Evolutionary conservation across 805 yeast species (phyloP).

Genomic region (Candida ovalis): DNA sequence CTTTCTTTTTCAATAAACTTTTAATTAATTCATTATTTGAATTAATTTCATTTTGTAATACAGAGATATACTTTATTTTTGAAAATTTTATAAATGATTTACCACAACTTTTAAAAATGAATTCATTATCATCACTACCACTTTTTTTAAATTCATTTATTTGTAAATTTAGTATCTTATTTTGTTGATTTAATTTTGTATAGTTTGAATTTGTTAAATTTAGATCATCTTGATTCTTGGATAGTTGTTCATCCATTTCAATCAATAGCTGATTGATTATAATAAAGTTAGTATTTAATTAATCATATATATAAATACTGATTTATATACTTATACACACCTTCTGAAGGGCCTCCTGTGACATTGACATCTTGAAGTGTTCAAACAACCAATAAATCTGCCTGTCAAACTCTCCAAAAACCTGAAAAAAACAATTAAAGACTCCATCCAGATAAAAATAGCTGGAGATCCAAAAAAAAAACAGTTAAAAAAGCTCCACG

Average conservation of each 20-base stretch:
- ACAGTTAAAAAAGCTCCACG: no score
- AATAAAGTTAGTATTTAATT: neutral
- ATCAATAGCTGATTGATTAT: slow-evolving; percentile 38
- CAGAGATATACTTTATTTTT: slow-evolving; percentile 42
- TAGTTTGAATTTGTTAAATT: slow-evolving; percentile 51
- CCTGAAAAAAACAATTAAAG: no score
- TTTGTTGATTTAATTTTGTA: slow-evolving; percentile 44
- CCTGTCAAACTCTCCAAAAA: no score
- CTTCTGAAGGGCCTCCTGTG: slow-evolving; percentile 15
- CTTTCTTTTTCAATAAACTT: slow-evolving; percentile 62
- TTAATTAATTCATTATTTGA: slow-evolving; percentile 55
- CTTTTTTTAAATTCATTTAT: slow-evolving; percentile 47
- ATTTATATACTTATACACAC: slow-evolving; percentile 17
- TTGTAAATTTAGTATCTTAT: slow-evolving; percentile 54
- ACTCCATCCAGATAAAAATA: no score
- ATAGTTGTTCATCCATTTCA: slow-evolving; percentile 66
- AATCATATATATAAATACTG: neutral
- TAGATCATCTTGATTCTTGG: slow-evolving; percentile 56
- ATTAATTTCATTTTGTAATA: slow-evolving; percentile 48
- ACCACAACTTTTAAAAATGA: slow-evolving; percentile 85
- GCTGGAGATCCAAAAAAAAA: no score
- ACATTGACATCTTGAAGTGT: slow-evolving; percentile 8
- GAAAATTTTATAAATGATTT: slow-evolving; percentile 58
- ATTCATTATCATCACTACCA: no score
- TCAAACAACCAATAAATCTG: no score